Base-by-base conservation (phyloP, 2,329 filamentous ascomycete species). In the Cladosporium oxysporum region DNA sequence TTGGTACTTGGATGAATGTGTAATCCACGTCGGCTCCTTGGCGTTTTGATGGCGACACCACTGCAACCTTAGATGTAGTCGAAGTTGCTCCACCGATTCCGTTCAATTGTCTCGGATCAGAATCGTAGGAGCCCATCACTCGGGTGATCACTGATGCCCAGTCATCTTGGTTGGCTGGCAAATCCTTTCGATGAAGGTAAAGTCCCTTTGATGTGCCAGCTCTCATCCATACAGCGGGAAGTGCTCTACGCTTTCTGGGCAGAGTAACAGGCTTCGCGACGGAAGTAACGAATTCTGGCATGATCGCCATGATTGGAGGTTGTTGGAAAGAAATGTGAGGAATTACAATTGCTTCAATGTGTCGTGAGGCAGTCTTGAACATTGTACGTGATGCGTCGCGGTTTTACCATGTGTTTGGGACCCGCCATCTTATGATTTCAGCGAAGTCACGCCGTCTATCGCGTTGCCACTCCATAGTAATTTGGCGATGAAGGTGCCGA, bases 181-280 rank as follows among this genome's bases (percentile, higher is more conserved):
- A 73, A 52, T 77, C 67, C 58, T 76, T 72, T 28, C 71, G 69
- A 28, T 79, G 77, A 10, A 80, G 70, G 66, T 79, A 80, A 2
- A 80, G 74, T 3, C 78, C 78, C 62, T 79, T 79, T 3, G 77
- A 79, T 8, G 78, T 79, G 33, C 77, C 77, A 26, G 77, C 76
- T 62, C 78, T 70, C 78, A 79, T 79, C 64, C 76, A 74, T n/a
- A 78, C 76, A 12, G 77, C 76, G 1, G 75, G 76, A 5, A 79
- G 66, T 33, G 65, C 59, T 33, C 62, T 67, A 26, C 67, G 44
- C 44, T 41, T 62, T n/a, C 58, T 66, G 2, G 53, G 52, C 69
- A 55, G 14, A 37, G 18, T 28, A 59, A 31, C 16, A 26, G 61
- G 50, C 12, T 55, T 28, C 23, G 37, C 16, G 21, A 50, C n/a